Conservation (phyloP, 1,284 basidiomycete genomes). For the Marasmius fiardii region DNA sequence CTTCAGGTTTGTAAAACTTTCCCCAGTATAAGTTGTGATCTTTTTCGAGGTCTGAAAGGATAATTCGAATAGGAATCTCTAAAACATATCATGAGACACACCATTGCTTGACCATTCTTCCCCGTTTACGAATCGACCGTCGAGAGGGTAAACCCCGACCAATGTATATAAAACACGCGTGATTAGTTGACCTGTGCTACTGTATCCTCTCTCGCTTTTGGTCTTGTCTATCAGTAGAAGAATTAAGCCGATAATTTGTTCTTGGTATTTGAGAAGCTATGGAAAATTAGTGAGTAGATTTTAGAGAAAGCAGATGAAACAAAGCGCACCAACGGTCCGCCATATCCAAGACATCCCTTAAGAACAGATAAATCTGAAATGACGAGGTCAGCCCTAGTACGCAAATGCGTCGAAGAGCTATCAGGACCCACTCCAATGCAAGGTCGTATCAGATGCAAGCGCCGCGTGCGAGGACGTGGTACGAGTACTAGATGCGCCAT, state of each 20-base stretch:
- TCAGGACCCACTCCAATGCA: constrained; percentile 84
- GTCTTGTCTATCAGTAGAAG: constrained; percentile 74
- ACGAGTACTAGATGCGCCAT: constrained; percentile 89
- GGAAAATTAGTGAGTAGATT: constrained; percentile 4
- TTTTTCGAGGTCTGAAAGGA: constrained; percentile 60
- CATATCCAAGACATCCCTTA: constrained; percentile 75
- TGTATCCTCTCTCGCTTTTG: constrained; percentile 89
- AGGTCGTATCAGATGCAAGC: constrained; percentile 84
- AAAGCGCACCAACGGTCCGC: constrained; percentile 50
- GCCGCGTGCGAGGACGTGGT: constrained; percentile 86
- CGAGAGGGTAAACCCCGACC: constrained; percentile 76
- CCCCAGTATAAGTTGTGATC: constrained; percentile 85
- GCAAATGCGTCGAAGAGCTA: constrained; percentile 4
- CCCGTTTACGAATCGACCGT: constrained; percentile 82
- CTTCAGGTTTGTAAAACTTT: constrained; percentile 72
- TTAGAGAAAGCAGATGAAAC: constrained; percentile 7
- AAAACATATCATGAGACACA: constrained; percentile 28
- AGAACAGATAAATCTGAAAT: constrained; percentile 70
- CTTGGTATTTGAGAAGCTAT: constrained; percentile 71
- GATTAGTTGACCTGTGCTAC: constrained; percentile 77
- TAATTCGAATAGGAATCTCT: constrained; percentile 8
- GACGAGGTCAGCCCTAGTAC: constrained; percentile 7
- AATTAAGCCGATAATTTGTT: constrained; percentile 69
- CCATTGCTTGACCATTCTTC: constrained; percentile 80
- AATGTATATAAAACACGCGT: constrained; percentile 78